phyloP scores from a whole-genome alignment of 352 stramenopile species.

The Phytophthora crassamura region DNA sequence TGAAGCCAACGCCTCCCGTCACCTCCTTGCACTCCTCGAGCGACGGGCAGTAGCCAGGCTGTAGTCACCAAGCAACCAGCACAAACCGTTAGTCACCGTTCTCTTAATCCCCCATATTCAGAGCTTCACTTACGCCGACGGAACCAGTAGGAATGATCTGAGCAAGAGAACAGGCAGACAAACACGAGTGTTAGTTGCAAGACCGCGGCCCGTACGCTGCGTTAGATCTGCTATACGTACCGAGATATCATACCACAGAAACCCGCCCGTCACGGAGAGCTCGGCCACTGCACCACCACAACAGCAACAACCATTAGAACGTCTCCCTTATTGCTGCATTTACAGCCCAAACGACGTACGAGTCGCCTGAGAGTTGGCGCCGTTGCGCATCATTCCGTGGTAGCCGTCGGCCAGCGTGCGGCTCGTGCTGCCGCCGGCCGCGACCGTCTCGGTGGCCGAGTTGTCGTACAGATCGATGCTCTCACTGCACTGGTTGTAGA shows the following conservation, averaged over 20 bases:
- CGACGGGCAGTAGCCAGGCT: constrained; percentile 56
- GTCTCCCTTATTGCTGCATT: neutral
- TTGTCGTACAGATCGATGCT: constrained; percentile 66
- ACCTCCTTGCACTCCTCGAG: constrained; percentile 59
- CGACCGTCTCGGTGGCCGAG: constrained; percentile 46
- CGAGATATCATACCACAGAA: constrained; percentile 52
- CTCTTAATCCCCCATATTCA: neutral
- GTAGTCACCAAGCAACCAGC: constrained; percentile 1
- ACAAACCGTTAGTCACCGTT: constrained; percentile 1
- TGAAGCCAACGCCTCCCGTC: constrained; percentile 69
- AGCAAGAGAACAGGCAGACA: no score
- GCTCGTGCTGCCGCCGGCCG: constrained; percentile 39
- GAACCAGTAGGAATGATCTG: constrained; percentile 46
- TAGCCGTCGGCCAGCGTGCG: constrained; percentile 45
- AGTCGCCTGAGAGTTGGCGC: constrained; percentile 46
- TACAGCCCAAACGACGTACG: constrained; percentile 23
- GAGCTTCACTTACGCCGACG: constrained; percentile 34
- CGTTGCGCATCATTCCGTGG: constrained; percentile 64
- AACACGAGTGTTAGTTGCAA: no score
- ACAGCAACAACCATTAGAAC: neutral
- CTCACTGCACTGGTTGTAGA: constrained; percentile 56
- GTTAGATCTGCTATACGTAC: no score
- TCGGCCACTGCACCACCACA: constrained; percentile 43
- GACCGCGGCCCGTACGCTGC: no score
- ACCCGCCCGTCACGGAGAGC: constrained; percentile 42